Evolutionary conservation across 73 alveolate genomes (phyloP).

Genomic region (Symbiodinium natans): DNA sequence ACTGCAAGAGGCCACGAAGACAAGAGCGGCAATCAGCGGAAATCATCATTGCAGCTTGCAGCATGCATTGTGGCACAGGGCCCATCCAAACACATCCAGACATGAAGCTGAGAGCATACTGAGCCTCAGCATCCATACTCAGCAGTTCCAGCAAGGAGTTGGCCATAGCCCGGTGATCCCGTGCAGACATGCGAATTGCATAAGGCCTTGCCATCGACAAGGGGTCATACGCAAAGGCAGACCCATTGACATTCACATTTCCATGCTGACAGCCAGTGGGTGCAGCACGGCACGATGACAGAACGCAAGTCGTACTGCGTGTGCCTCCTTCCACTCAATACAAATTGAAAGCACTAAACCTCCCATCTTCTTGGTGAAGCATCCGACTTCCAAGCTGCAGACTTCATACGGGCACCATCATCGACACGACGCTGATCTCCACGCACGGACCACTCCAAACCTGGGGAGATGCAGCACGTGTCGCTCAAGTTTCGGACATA

Average conservation of each 20-base stretch:
- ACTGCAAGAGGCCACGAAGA: constrained; percentile 8
- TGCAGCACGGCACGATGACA: constrained; percentile 29
- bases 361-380: background rate
- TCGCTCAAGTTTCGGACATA: background rate
- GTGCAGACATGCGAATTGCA: constrained; percentile 80
- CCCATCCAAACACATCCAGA: background rate
- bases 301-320: constrained; percentile 67
- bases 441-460: constrained; percentile 80
- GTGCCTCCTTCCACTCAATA: constrained; percentile 48
- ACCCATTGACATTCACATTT: background rate
- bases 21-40: too few species aligned
- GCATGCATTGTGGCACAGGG: background rate
- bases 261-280: background rate
- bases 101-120: background rate
- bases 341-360: background rate
- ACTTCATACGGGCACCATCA: constrained; percentile 57
- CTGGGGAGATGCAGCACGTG: background rate
- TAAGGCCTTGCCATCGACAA: constrained; percentile 10
- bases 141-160: constrained; percentile 45
- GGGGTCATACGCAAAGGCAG: background rate
- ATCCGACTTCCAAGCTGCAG: background rate
- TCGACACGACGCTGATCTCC: constrained; percentile 76
- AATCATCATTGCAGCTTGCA: background rate
- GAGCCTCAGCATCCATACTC: constrained; percentile 78
- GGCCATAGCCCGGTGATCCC: constrained; percentile 89